Evolutionary conservation across 179 eudicot genomes (phyloP), one percentile per base, ranked within the genome.

Genomic region (Vitellaria paradoxa): DNA sequence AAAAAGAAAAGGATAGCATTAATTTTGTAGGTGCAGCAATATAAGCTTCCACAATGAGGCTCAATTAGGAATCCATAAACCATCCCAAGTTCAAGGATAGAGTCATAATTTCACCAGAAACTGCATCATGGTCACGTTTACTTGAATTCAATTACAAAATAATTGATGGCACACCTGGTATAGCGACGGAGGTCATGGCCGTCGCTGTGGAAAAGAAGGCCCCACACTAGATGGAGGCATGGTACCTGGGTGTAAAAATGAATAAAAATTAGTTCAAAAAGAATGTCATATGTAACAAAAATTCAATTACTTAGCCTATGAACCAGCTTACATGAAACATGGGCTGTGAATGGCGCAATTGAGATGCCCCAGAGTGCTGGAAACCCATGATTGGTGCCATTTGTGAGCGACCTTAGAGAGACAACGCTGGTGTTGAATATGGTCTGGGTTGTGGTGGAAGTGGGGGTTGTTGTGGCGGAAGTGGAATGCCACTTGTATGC

Each of bases 401-500:
- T 72, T 81, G 89, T 26, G 91, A 79, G 75, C 88, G 96, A 78
- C 46, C 76, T 79, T 91, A 96, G 80, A 86, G 89, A 50, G 86
- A 56, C 52, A 80, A 81, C 81, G 86, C 37, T 30, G 37, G 37
- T 2, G 2, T 30, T 30, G 37, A 2, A 30, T 30, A 87, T 76
- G 91, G 90, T 79, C 93, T 85, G 17, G 88, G 82, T 70, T 89
- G 95, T 45, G 85, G 92, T 67, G 89, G 94, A 42, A 87, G 50
- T 59, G 90, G 91, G 61, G 92, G 95, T 80, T 88, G 98, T 72
- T 84, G 79, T 24, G 84, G 73, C 84, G 87, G 75, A 83, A 89
- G 94, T 46, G 85, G 85, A 52, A 75, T 74, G 60, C 87, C 83
- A 83, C 85, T 81, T 72, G 85, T 73, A 75, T 84, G 96, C 86